These are phyloP conservation scores for Talaromyces sp. DNA, from an alignment of 2,329 filamentous ascomycete species.

Conservation along the genomic window DNA sequence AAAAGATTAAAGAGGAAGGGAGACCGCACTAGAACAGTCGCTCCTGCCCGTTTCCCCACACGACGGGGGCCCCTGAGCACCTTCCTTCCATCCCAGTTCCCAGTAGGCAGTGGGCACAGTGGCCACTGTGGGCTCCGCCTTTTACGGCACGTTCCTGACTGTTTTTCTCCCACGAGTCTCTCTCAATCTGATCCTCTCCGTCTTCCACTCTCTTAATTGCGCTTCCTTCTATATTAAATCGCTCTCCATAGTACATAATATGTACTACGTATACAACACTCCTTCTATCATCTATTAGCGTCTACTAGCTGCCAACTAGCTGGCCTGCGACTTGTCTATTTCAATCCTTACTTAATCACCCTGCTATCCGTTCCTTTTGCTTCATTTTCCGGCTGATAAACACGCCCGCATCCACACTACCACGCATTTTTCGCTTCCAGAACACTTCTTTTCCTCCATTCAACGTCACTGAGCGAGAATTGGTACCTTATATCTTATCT, in stretches of 20 bases:
- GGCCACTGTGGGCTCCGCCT: too few relatives aligned
- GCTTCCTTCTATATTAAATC: too few relatives aligned
- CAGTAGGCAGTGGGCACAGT: background rate
- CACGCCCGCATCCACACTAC: background rate
- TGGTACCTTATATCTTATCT: background rate
- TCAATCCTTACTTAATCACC: background rate
- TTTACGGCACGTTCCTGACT: background rate
- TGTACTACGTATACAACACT: background rate
- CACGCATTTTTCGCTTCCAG: background rate
- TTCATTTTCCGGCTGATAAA: background rate
- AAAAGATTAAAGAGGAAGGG: background rate
- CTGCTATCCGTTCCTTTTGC: background rate
- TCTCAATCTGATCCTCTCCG: background rate
- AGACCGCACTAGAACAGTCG: conserved; percentile 1
- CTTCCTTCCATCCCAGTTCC: background rate
- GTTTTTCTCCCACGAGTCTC: conserved; percentile 2
- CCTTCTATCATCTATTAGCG: background rate
- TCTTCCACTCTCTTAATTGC: background rate
- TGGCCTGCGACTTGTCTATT: background rate
- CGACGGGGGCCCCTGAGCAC: background rate
- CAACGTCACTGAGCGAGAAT: background rate
- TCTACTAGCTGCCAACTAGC: background rate
- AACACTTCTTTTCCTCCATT: background rate
- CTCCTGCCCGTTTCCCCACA: conserved; percentile 1
- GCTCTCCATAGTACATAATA: too few relatives aligned